phyloP scores from a whole-genome alignment of 202 grass and related monocot species.

The Saccharum hybrid region DNA sequence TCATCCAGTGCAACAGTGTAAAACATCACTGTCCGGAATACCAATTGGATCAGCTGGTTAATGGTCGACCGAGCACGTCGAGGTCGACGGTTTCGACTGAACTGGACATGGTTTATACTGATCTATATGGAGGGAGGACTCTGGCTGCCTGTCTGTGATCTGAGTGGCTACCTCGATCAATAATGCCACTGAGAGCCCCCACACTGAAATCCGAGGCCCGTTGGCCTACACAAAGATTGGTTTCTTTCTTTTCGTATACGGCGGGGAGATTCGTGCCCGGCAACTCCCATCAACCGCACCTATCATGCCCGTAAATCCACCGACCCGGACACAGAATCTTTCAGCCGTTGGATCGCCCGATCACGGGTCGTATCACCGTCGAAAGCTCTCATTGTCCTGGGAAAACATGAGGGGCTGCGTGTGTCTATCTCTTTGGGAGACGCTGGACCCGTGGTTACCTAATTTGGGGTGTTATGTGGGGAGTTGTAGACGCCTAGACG shows the following conservation, averaged over 20 bases:
- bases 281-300: conserved; percentile 47
- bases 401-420: conserved; percentile 23
- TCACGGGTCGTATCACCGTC: conserved; percentile 45
- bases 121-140: not conserved
- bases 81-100: not conserved
- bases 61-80: conserved; percentile 4
- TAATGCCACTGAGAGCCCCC: conserved; percentile 35
- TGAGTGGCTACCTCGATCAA: conserved; percentile 26
- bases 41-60: not conserved
- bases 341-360: conserved; percentile 50
- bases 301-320: conserved; percentile 53
- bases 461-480: conserved; percentile 38
- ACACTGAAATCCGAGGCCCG: conserved; percentile 27
- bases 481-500: conserved; percentile 36
- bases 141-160: not conserved
- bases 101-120: conserved; percentile 8
- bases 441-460: conserved; percentile 53
- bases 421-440: conserved; percentile 31
- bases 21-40: not conserved
- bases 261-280: conserved; percentile 56
- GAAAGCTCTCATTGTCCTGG: conserved; percentile 37
- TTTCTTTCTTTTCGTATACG: conserved; percentile 41
- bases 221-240: conserved; percentile 48
- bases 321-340: conserved; percentile 48
- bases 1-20: not conserved